Evolutionary conservation across 1,284 basidiomycete species (phyloP), one percentile per base, ranked within the genome.

Genomic region (Vanrija sp.): DNA sequence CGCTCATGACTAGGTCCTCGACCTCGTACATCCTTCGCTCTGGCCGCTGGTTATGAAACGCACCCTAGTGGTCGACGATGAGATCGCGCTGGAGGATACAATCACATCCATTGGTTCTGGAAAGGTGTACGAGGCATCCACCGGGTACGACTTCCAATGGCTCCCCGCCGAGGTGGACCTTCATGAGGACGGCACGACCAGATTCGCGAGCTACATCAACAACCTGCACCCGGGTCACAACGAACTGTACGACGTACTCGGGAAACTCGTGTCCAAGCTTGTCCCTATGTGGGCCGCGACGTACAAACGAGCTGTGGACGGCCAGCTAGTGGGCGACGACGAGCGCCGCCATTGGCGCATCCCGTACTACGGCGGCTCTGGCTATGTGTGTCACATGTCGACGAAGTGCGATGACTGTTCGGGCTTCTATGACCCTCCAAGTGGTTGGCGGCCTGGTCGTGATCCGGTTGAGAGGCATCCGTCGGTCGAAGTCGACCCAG

Each of bases 121-220:
- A 3, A 38, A 54, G 15, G 25, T 43, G n/a, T 9, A 21, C 6
- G 21, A 42, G n/a, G n/a, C n/a, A n/a, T n/a, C n/a, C n/a, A n/a
- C n/a, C n/a, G n/a, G n/a, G n/a, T n/a, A 21, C 6, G 21, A 42
- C 34, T 51, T 56, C 19, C 54, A 56, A 49, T 56, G 54, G 54
- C 50, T 56, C 8, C 54, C 54, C 6, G 26, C 40, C 40, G 54
- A 56, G 10, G 50, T 52, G 5, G 19, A 34, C 16, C 2, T 53
- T 1, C 21, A 25, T 28, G 12, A 40, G 25, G 40, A 45, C 15
- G 38, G 28, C 29, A 38, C 5, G 21, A 9, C 40, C 3, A 18
- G 15, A 14, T 26, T 43, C 14, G 16, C 40, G 19, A 56, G 54
- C 54, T 56, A 56, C 50, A 56, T 56, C 54, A 56, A 56, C 46